These are phyloP conservation scores for Boletus sp. DNA, from an alignment of 768 basidiomycete species.

Conservation along the genomic window DNA sequence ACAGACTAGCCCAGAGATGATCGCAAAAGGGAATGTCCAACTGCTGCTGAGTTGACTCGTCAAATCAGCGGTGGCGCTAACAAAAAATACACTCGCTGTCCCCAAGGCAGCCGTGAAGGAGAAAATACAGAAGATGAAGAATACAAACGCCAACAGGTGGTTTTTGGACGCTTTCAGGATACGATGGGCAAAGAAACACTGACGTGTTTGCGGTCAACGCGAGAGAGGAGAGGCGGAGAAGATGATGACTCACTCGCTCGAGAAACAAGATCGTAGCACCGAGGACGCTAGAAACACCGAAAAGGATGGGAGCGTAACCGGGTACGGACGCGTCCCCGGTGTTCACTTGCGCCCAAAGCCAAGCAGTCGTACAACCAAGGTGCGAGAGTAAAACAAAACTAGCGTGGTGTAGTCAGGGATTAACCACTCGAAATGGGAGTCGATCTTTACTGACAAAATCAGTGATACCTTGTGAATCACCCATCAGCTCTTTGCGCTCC, in stretches of 20 bases:
- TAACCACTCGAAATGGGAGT: neutral
- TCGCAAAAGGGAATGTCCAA: constrained; percentile 20
- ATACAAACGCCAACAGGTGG: constrained; percentile 8
- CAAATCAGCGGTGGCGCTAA: neutral
- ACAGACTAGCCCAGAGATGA: constrained; percentile 16
- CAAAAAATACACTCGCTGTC: constrained; percentile 18
- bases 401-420: constrained; percentile 2
- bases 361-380: constrained; percentile 13
- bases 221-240: neutral
- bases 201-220: neutral
- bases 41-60: constrained; percentile 4
- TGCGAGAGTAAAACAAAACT: constrained; percentile 18
- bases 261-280: constrained; percentile 15
- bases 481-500: neutral
- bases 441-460: constrained; percentile 14
- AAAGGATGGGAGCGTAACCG: constrained; percentile 10
- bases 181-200: constrained; percentile 23
- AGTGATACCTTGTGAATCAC: constrained; percentile 11
- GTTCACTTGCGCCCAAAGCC: constrained; percentile 19
- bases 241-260: constrained; percentile 10
- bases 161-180: constrained; percentile 16
- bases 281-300: constrained; percentile 17
- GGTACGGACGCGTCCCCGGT: neutral
- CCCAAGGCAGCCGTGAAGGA: constrained; percentile 23
- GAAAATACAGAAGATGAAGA: constrained; percentile 17